Conservation (phyloP, 1,284 basidiomycete species). For the Salmacisia buchloeana region DNA sequence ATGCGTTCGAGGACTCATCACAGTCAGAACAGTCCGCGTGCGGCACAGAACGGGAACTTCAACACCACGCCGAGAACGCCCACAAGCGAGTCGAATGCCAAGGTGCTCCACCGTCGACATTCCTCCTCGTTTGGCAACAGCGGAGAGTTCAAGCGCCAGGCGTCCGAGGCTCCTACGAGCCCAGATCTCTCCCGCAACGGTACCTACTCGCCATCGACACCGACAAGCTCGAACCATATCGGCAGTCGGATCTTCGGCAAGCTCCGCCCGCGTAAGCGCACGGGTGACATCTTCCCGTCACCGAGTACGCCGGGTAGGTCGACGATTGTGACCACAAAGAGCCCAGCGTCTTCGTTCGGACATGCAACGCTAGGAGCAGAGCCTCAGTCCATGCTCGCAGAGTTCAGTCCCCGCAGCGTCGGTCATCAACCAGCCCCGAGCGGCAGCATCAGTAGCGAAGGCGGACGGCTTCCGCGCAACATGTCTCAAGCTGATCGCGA, state of each 20-base stretch:
- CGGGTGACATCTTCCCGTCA: background rate
- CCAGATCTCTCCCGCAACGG: no score
- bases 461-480: slow-evolving; percentile 2
- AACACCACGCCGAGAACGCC: background rate
- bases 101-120: slow-evolving; percentile 18
- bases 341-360: slow-evolving; percentile 1
- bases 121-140: slow-evolving; percentile 39
- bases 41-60: slow-evolving; percentile 9
- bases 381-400: background rate
- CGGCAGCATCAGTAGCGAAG: background rate
- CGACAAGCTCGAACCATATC: background rate
- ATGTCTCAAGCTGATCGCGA: slow-evolving; percentile 5
- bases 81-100: background rate
- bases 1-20: slow-evolving; percentile 11
- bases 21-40: slow-evolving; percentile 8
- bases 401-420: background rate
- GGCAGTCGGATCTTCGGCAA: background rate
- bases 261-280: background rate
- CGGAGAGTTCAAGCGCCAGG: slow-evolving; percentile 9
- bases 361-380: background rate
- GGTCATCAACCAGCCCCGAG: background rate
- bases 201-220: background rate
- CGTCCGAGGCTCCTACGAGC: background rate
- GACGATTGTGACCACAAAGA: background rate
- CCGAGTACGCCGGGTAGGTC: background rate